Evolutionary conservation across 2,329 filamentous ascomycete genomes (phyloP), one percentile per base, ranked within the genome.

Genomic region (Talaromyces albobiverticillius): DNA sequence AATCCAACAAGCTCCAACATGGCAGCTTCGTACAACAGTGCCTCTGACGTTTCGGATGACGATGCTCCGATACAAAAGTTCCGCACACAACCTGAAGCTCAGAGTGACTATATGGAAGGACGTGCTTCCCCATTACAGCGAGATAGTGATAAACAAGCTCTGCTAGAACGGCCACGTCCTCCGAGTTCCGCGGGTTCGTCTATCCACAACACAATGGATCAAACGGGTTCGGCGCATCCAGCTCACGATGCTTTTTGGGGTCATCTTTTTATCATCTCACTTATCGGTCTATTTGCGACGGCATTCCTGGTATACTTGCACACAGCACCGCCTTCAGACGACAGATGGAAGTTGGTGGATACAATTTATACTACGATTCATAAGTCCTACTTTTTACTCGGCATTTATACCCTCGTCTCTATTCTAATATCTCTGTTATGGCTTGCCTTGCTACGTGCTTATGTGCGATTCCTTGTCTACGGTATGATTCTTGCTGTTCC

Each of bases 331-430:
- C 87, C 88, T 4, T 76, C 76, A 51, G 79, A 79, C 52, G 88
- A 88, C 66, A 81, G 82, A 56, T 87, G 87, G 1, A 69, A 62
- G 56, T 82, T 95, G 54, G 93, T 92, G 13, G 94, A 99, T 70
- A 96, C 93, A 1, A 90, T 99, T 55, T 99, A 99, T 71, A 90
- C 88, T 13, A 91, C 90, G 4, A 76, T 99, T 32, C 87, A 89
- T 62, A 85, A 86, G 48, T 96, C 92, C 0, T 94, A 95, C 65
- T 87, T 94, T 66, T 86, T 97, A 60, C 84, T 99, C 40, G 89
- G 90, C 2, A 84, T 94, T 50, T 95, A 97, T 72, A 97, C 94
- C 1, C 71, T 97, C 16, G 86, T 96, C n/a, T 88, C 94, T 1
- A 78, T 96, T 36, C 77, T 95, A 32, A 89, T 97, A 18, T 93